phyloP scores from a whole-genome alignment of 106 monocot species.

The Platanthera zijinensis region DNA sequence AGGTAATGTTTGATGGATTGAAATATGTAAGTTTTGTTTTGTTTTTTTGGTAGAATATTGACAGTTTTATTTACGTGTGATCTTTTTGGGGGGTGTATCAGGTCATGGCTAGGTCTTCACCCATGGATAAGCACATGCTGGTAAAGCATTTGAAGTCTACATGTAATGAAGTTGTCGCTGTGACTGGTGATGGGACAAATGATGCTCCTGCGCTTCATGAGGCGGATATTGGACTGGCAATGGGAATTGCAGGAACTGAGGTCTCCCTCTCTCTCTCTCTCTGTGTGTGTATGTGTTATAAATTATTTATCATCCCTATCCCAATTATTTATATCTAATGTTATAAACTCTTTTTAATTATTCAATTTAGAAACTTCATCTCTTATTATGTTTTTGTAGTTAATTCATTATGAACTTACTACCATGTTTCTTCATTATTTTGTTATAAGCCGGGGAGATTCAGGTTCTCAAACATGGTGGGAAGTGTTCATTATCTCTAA shows the following conservation, averaged over 20 bases:
- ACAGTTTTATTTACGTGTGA: not conserved
- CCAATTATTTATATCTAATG: not conserved
- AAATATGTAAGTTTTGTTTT: not conserved
- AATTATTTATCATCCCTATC: not conserved
- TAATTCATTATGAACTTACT: not conserved
- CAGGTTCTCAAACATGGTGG: no score
- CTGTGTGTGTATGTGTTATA: not conserved
- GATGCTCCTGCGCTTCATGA: constrained; percentile 28
- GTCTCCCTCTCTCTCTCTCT: not conserved
- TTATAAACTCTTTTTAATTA: not conserved
- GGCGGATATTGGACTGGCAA: constrained; percentile 26
- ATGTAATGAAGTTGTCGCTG: constrained; percentile 19
- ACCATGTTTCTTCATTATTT: not conserved
- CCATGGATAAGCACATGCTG: constrained; percentile 16
- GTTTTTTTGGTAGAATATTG: not conserved
- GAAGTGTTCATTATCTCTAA: no score
- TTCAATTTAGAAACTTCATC: not conserved
- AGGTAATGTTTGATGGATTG: not conserved
- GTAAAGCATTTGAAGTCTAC: constrained; percentile 9
- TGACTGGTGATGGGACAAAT: constrained; percentile 25
- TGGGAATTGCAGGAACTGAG: constrained; percentile 27
- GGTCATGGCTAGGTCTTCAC: constrained; percentile 24
- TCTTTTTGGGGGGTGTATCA: not conserved
- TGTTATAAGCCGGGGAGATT: no score
- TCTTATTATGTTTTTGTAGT: not conserved